phyloP scores from a whole-genome alignment of 331 rosid genomes.

The Cydonia oblonga region DNA sequence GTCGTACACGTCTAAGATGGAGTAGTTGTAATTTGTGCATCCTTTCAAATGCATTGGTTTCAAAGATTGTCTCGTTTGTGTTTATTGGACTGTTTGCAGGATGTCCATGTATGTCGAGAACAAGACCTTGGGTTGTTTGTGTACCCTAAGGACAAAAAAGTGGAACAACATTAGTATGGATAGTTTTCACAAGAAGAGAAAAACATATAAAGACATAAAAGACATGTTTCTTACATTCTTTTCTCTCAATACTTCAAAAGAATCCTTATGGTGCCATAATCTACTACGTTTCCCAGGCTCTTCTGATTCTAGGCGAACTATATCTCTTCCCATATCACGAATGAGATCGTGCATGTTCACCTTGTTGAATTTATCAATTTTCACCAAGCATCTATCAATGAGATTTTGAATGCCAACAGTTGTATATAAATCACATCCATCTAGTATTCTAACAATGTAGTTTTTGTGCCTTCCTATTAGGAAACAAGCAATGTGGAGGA shows the following conservation, averaged over 20 bases:
- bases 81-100: not conserved
- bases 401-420: not conserved
- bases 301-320: not conserved
- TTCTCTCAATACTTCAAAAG: not conserved
- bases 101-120: not conserved
- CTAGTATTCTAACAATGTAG: not conserved
- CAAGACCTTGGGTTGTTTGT: not conserved
- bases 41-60: not conserved
- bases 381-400: not conserved
- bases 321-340: conserved; percentile 1
- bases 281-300: not conserved
- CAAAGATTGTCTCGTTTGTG: not conserved
- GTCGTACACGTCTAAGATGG: not conserved
- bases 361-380: not conserved
- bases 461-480: not conserved
- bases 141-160: not conserved
- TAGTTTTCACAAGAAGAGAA: not conserved
- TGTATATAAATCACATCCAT: not conserved
- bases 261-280: not conserved
- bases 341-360: conserved; percentile 1
- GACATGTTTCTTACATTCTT: not conserved
- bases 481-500: conserved; percentile 12
- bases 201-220: not conserved
- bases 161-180: not conserved
- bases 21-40: not conserved